A percentile compares a stretch with the other conserved stretches of the same genome.
Conservation (phyloP, 208 protist species). For the Leishmania martiniquensis region DNA sequence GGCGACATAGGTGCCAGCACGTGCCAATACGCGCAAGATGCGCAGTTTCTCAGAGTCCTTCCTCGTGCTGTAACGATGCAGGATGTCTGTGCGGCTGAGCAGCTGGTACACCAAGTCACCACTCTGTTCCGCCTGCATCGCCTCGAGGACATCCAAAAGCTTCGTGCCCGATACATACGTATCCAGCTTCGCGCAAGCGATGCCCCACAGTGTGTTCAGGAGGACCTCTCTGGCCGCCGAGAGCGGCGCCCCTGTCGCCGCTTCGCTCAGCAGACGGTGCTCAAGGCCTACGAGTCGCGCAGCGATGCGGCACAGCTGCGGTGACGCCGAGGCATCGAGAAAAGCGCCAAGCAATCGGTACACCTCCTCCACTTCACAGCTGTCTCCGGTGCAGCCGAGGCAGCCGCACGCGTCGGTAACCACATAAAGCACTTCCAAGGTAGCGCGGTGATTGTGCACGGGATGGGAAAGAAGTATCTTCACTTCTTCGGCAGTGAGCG, state of each 20-base stretch:
- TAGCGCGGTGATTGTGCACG: constrained; percentile 1
- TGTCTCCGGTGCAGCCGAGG: constrained; percentile 7
- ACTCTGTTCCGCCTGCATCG: constrained; percentile 5
- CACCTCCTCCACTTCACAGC: constrained; percentile 6
- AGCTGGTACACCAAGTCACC: constrained; percentile 1
- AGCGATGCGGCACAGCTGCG: constrained; percentile 1
- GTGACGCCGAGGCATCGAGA: constrained; percentile 5
- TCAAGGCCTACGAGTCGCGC: constrained; percentile 11
- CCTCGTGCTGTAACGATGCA: neutral
- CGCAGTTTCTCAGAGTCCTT: constrained; percentile 5
- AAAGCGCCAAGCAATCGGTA: constrained; percentile 1
- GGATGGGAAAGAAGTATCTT: constrained; percentile 5
- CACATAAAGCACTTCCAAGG: constrained; percentile 11
- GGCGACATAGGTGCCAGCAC: constrained; percentile 8
- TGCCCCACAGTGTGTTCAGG: neutral
- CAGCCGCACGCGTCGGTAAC: constrained; percentile 5
- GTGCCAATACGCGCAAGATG: constrained; percentile 5
- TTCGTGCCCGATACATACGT: constrained; percentile 1
- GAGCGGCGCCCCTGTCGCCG: neutral
- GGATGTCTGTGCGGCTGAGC: constrained; percentile 6
- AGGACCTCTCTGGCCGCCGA: neutral
- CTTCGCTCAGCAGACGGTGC: constrained; percentile 7
- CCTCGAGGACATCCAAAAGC: constrained; percentile 4
- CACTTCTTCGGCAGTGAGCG: neutral
- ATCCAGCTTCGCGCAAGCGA: neutral